phyloP scores from a whole-genome alignment of 441 rosid genomes.

The Euphorbia corollata region DNA sequence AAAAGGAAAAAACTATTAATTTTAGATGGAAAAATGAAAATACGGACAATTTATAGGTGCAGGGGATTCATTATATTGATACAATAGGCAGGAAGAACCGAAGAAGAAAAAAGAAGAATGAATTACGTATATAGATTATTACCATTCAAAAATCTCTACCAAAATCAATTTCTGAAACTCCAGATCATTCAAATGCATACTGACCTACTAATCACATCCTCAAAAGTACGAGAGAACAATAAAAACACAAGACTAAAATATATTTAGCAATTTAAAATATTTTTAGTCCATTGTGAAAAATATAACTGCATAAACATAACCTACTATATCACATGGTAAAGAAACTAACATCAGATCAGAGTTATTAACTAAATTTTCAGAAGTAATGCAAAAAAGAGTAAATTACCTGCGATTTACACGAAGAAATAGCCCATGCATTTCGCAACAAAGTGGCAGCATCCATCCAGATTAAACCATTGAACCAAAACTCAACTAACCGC shows the following conservation, averaged over 20 bases:
- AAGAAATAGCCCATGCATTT: not conserved
- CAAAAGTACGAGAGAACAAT: not conserved
- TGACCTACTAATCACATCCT: not conserved
- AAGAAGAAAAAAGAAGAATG: too few relatives aligned
- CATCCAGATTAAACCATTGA: not conserved
- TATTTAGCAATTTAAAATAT: not conserved
- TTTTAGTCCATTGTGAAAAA: not conserved
- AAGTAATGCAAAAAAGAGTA: not conserved
- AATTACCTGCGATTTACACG: not conserved
- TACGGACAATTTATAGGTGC: too few relatives aligned
- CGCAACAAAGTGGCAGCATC: not conserved
- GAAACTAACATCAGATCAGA: not conserved
- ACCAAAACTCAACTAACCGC: slow-evolving; percentile 6
- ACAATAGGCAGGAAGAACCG: too few relatives aligned
- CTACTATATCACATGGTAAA: too few relatives aligned
- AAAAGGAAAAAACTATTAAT: too few relatives aligned
- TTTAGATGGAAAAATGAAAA: too few relatives aligned
- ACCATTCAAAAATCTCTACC: not conserved
- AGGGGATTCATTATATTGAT: too few relatives aligned
- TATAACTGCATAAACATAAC: too few relatives aligned
- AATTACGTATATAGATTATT: not conserved
- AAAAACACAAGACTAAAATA: not conserved
- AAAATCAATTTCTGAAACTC: not conserved
- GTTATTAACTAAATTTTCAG: not conserved
- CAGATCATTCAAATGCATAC: not conserved